Evolutionary conservation across 202 grass and related monocot genomes (phyloP), one percentile per base, ranked within the genome.

Genomic region (Saccharum hybrid): DNA sequence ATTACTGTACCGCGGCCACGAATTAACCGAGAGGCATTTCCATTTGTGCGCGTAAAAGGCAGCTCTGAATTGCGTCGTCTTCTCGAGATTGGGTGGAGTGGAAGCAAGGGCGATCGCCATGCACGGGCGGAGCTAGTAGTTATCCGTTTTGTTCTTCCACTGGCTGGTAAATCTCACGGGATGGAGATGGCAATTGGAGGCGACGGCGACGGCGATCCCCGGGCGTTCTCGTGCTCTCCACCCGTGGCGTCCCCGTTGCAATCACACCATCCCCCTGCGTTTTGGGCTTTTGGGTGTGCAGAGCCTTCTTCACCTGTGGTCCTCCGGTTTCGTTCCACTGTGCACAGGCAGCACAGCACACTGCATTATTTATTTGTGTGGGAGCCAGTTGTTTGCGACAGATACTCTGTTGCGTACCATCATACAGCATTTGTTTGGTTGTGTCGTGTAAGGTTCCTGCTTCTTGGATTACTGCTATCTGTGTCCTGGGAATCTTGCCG

Each of bases 41-140:
- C n/a, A 68, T 38, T 7, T 6, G 15, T 2, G 39, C 28, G 14
- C n/a, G 63, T 74, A 30, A 62, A 74, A 41, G 61, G 49, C 8
- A 12, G 13, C n/a, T 14, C 19, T 11, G 1, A 23, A 57, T 59
- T 22, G 56, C 15, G 49, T 16, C 23, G 9, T 6, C n/a, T 7
- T 12, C 70, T 52, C 5, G 8, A 10, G 76, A 52, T 62, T 28
- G 52, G 77, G 45, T 88, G 40, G 76, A 81, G 82, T 81, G 51
- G 33, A 81, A 18, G 76, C 82, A 51, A 75, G 15, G 70, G 76
- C 19, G 54, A 37, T 19, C 34, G 33, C 26, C 26, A 12, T 4
- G 26, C 75, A 8, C 67, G 28, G 51, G 40, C 62, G 30, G 15
- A 11, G 8, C 10, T 6, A 13, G 12, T 0, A 52, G 31, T 13